These are phyloP conservation scores for Zygosaccharomyces sapae DNA, from an alignment of 1,139 yeast species.

Conservation along the genomic window DNA sequence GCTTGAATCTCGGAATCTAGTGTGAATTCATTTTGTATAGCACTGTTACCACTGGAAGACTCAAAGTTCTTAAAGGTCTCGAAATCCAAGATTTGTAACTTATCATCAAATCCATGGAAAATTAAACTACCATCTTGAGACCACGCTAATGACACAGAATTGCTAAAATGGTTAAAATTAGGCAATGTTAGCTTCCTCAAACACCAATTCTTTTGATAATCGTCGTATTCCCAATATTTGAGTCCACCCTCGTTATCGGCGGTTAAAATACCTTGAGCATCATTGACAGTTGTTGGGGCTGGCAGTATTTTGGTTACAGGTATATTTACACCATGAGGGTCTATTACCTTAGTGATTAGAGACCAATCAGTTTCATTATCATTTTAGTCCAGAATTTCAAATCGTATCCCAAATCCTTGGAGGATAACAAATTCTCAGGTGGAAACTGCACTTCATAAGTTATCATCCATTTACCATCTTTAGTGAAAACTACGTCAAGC, in stretches of 20 bases:
- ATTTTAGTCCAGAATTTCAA: conserved; percentile 77
- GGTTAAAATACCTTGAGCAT: conserved; percentile 58
- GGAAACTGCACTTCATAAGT: conserved; percentile 73
- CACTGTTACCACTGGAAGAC: conserved; percentile 28
- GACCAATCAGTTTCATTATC: conserved; percentile 54
- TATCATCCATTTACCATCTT: conserved; percentile 83
- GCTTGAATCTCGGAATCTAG: conserved; percentile 67
- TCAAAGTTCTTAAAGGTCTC: conserved; percentile 52
- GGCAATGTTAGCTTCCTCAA: conserved; percentile 32
- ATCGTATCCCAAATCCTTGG: conserved; percentile 63
- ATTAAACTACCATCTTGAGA: conserved; percentile 73
- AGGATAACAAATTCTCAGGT: conserved; percentile 64
- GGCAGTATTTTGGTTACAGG: conserved; percentile 53
- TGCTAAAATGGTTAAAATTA: conserved; percentile 36
- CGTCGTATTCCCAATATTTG: conserved; percentile 66
- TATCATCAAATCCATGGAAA: conserved; percentile 65
- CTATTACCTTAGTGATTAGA: conserved; percentile 70
- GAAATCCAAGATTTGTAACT: conserved; percentile 56
- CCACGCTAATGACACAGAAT: conserved; percentile 58
- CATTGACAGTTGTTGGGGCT: conserved; percentile 47
- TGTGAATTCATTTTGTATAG: conserved; percentile 40
- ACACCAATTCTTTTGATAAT: conserved; percentile 40
- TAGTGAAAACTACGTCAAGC: conserved; percentile 56
- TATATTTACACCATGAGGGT: conserved; percentile 74
- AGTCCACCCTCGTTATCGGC: conserved; percentile 84